Evolutionary conservation across 1,284 basidiomycete species (phyloP).

Genomic region (Ustilago loliicola): DNA sequence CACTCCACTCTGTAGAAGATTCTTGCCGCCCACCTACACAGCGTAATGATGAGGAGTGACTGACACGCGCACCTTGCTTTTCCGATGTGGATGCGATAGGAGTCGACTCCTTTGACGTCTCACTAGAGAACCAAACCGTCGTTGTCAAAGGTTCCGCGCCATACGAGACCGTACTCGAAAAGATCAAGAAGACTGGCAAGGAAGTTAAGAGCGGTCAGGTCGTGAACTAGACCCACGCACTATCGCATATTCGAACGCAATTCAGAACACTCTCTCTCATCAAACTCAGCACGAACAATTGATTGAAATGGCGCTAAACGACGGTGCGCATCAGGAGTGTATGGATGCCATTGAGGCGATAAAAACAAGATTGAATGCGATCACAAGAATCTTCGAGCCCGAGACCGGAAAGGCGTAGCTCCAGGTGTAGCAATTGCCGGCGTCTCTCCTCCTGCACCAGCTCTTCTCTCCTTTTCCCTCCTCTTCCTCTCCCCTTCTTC

Average conservation of each 20-base stretch:
- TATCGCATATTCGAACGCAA: not conserved
- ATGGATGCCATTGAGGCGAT: not conserved
- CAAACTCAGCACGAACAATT: not conserved
- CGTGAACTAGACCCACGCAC: slow-evolving; percentile 25
- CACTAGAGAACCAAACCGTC: slow-evolving; percentile 80
- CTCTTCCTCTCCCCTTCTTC: slow-evolving; percentile 24
- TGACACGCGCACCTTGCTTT: not conserved
- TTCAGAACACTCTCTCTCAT: not conserved
- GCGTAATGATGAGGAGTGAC: not conserved
- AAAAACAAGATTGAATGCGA: not conserved
- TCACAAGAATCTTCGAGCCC: slow-evolving; percentile 17
- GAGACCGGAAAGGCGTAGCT: slow-evolving; percentile 36
- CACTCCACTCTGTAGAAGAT: not conserved
- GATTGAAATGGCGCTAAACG: too few relatives aligned
- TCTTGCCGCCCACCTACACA: too few relatives aligned
- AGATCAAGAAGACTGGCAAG: slow-evolving; percentile 89
- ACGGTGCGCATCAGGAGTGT: not conserved
- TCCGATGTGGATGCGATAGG: slow-evolving; percentile 20
- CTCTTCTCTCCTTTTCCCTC: slow-evolving; percentile 19
- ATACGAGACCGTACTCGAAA: slow-evolving; percentile 79
- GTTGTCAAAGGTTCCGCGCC: slow-evolving; percentile 77
- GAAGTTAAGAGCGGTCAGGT: slow-evolving; percentile 73
- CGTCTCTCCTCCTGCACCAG: slow-evolving; percentile 21
- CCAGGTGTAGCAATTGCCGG: slow-evolving; percentile 43
- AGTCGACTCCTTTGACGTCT: slow-evolving; percentile 73